phyloP scores from a whole-genome alignment of 208 protist genomes.

The Crithidia thermophila region DNA sequence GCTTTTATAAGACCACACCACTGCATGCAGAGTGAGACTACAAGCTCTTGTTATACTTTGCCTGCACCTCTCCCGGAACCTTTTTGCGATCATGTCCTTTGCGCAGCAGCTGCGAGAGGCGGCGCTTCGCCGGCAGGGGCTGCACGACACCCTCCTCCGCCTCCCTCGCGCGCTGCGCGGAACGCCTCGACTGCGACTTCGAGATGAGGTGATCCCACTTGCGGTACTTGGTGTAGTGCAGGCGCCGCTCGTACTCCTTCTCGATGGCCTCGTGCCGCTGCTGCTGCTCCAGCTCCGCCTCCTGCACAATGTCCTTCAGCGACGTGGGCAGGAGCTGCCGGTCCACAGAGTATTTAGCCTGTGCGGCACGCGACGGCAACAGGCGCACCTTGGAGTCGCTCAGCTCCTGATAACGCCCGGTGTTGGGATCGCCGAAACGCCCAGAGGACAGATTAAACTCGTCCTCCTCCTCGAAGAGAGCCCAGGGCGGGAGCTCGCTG shows the following conservation, averaged over 20 bases:
- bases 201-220: conserved; percentile 82
- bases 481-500: conserved; percentile 87
- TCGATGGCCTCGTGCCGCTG: conserved; percentile 60
- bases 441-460: conserved; percentile 85
- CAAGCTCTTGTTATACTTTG: conserved; percentile 60
- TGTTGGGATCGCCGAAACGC: conserved; percentile 72
- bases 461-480: conserved; percentile 67
- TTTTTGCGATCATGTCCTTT: conserved; percentile 59
- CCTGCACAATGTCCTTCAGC: conserved; percentile 67
- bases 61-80: conserved; percentile 47
- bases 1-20: too few species aligned
- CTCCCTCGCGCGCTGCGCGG: conserved; percentile 17
- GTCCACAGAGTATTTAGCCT: conserved; percentile 73
- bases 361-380: conserved; percentile 63
- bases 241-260: conserved; percentile 61
- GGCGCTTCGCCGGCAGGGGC: conserved; percentile 59
- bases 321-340: conserved; percentile 66
- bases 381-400: conserved; percentile 82
- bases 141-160: conserved; percentile 26
- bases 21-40: conserved; percentile 30
- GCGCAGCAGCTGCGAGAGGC: conserved; percentile 71
- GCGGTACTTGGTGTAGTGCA: conserved; percentile 71
- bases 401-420: conserved; percentile 81
- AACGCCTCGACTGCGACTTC: conserved; percentile 61
- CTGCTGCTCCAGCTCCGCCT: conserved; percentile 62